A percentile compares a stretch with the other conserved stretches of the same genome.
These are phyloP conservation scores for Bassia scoparia DNA, from an alignment of 148 eudicot genomes.

Conservation along the genomic window DNA sequence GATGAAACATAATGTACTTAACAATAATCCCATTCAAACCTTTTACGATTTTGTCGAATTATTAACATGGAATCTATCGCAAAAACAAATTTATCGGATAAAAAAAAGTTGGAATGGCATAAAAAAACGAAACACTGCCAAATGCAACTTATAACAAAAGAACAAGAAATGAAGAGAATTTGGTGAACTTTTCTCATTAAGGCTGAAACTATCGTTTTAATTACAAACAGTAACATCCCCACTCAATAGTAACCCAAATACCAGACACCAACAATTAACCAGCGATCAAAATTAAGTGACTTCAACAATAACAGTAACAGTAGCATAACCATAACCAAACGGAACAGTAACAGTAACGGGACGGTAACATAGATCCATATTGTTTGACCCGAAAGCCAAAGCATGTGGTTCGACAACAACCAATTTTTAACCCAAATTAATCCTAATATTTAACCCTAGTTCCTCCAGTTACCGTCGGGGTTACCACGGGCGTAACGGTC, in stretches of 20 bases:
- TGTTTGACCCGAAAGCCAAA: conserved; percentile 15
- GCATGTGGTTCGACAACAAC: background rate
- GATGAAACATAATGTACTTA: too few species aligned
- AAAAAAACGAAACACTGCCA: background rate
- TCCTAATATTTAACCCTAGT: conserved; percentile 19
- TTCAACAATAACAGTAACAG: conserved; percentile 30
- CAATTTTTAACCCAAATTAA: conserved; percentile 3
- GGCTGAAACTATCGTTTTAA: conserved; percentile 16
- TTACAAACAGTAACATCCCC: conserved; percentile 28
- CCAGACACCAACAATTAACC: background rate
- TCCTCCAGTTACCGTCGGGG: conserved; percentile 56
- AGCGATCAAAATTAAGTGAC: conserved; percentile 42
- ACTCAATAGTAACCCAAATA: background rate
- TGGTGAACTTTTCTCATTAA: conserved; percentile 18
- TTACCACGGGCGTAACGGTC: conserved; percentile 29
- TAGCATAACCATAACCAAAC: conserved; percentile 7
- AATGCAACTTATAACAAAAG: background rate
- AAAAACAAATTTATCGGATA: too few species aligned
- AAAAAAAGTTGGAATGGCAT: too few species aligned
- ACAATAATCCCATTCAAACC: too few species aligned
- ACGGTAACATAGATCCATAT: conserved; percentile 1
- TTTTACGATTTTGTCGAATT: too few species aligned
- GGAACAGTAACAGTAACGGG: background rate
- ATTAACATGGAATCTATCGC: too few species aligned
- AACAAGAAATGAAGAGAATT: background rate